Conservation (phyloP, 2,329 filamentous ascomycete species). For the Stagonosporopsis cucurbitacearum region DNA sequence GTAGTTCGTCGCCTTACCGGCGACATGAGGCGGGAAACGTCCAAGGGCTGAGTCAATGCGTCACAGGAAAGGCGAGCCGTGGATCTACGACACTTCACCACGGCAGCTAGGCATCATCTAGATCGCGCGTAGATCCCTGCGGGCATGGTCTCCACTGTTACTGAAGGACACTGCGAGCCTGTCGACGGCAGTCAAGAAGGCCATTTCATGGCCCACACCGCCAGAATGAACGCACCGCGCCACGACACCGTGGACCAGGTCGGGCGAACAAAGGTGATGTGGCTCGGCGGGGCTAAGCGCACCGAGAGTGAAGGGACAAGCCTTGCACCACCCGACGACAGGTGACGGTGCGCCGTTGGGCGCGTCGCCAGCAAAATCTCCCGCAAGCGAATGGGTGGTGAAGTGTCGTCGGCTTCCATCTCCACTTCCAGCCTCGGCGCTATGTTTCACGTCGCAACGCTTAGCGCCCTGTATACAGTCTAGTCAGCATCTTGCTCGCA, state of each 20-base stretch:
- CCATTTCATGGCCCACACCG: constrained; percentile 19
- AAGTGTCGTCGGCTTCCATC: constrained; percentile 18
- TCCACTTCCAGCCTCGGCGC: constrained; percentile 1
- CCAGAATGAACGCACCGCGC: constrained; percentile 25
- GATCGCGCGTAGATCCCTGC: constrained; percentile 22
- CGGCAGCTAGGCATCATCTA: constrained; percentile 33
- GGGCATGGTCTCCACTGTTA: constrained; percentile 12
- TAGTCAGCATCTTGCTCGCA: background rate
- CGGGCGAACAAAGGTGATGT: constrained; percentile 19
- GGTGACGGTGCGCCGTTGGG: constrained; percentile 37
- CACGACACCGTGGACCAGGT: constrained; percentile 15
- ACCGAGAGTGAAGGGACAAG: constrained; percentile 27
- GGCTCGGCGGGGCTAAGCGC: constrained; percentile 20
- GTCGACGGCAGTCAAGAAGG: constrained; percentile 25
- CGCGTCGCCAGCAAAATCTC: constrained; percentile 35
- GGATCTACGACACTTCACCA: constrained; percentile 32
- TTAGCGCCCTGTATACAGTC: constrained; percentile 8
- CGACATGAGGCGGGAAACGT: constrained; percentile 20
- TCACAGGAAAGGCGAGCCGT: constrained; percentile 26
- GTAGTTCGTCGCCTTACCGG: constrained; percentile 21
- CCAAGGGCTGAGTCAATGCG: constrained; percentile 19
- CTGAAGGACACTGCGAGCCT: constrained; percentile 32
- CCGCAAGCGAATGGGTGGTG: constrained; percentile 27
- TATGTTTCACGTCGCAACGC: constrained; percentile 11
- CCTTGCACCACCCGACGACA: constrained; percentile 40